Evolutionary conservation across 2,329 filamentous ascomycete species (phyloP).

Genomic region (Huntiella bhutanensis): DNA sequence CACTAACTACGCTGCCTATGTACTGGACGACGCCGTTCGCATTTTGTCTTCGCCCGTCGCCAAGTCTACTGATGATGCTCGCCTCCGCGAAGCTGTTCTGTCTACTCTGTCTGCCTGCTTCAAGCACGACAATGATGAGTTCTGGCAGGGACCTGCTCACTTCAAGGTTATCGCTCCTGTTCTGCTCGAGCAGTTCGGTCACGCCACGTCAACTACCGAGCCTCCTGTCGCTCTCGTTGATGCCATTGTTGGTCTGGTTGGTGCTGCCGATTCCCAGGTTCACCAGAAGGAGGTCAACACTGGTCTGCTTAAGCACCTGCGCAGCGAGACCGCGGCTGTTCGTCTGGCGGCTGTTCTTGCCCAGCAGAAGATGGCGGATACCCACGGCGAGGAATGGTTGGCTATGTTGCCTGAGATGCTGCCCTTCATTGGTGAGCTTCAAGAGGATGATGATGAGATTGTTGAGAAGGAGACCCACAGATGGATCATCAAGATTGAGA

Average conservation of each 20-base stretch:
- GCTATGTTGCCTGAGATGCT: conserved; percentile 84
- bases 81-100: conserved; percentile 52
- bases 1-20: conserved; percentile 73
- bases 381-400: conserved; percentile 84
- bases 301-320: conserved; percentile 57
- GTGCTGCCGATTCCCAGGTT: conserved; percentile 63
- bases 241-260: conserved; percentile 60
- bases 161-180: conserved; percentile 54
- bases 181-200: conserved; percentile 45
- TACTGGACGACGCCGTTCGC: conserved; percentile 55
- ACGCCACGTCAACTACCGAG: conserved; percentile 15
- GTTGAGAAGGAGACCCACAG: conserved; percentile 77
- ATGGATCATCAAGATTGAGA: conserved; percentile 85
- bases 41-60: conserved; percentile 31
- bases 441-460: conserved; percentile 88
- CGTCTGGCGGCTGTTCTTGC: conserved; percentile 67
- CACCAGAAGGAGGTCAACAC: conserved; percentile 83
- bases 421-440: conserved; percentile 83
- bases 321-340: conserved; percentile 50
- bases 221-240: conserved; percentile 42
- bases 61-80: conserved; percentile 27
- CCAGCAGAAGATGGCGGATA: conserved; percentile 60
- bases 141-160: conserved; percentile 85
- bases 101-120: conserved; percentile 58
- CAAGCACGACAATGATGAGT: conserved; percentile 79